Conservation (phyloP, 306 rosid species). For the Gastrolobium bilobum region DNA sequence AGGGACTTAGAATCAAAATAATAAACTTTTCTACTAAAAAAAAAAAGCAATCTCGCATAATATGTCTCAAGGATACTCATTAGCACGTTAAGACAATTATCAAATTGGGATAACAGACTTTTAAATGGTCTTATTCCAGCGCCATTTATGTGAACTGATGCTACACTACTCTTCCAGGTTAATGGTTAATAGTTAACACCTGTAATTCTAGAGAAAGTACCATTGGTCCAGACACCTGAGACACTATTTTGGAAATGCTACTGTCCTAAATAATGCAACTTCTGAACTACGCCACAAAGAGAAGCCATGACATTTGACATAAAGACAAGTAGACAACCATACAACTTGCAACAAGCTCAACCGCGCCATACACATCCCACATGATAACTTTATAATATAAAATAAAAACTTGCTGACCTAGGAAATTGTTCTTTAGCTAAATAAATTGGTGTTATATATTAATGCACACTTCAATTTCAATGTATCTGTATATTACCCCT, state of each 20-base stretch:
- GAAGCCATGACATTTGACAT: constrained; percentile 44
- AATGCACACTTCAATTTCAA: not conserved
- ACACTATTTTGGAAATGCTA: constrained; percentile 11
- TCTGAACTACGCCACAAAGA: constrained; percentile 35
- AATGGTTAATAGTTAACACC: constrained; percentile 11
- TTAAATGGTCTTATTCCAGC: not conserved
- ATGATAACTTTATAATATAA: constrained; percentile 26
- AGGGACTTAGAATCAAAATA: not conserved
- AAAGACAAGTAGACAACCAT: constrained; percentile 32
- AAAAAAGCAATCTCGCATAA: not conserved
- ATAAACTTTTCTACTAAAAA: not conserved
- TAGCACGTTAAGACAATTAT: not conserved
- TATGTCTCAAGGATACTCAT: not conserved
- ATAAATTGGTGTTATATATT: not conserved
- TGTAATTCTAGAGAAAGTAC: constrained; percentile 23
- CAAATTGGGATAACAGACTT: constrained; percentile 20
- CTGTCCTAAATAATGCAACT: constrained; percentile 37
- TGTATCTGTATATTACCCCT: not conserved
- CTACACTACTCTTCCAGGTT: not conserved
- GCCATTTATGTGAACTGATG: constrained; percentile 17
- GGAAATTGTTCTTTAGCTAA: constrained; percentile 20
- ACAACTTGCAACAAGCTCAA: constrained; percentile 51
- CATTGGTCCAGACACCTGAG: constrained; percentile 42
- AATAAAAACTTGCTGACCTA: constrained; percentile 39
- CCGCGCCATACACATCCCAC: constrained; percentile 37